Base-by-base conservation (phyloP, 768 basidiomycete genomes). In the Tricholomella constricta region DNA sequence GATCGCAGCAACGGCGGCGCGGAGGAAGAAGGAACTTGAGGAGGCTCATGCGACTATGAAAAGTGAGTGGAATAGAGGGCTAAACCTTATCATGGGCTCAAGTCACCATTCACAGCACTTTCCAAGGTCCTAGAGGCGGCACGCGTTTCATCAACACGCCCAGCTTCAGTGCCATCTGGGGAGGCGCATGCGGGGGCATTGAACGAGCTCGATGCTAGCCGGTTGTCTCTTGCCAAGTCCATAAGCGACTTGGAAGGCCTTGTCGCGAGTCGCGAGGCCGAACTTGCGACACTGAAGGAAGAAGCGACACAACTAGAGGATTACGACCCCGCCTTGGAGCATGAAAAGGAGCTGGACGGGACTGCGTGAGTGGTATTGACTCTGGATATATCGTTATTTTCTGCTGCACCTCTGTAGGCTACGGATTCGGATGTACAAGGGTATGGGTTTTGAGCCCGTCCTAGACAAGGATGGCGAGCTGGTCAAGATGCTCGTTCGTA, bases 321-420 rank as follows among this genome's bases (percentile, higher is more conserved):
- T 36, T 84, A 80, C 46, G 89, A 92, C 66, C 86, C 88, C 19
- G 85, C 88, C 6, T 67, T 77, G 17, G 88, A 90, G 55, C 89
- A 90, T 57, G 83, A 81, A 54, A 79, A 75, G 42, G 83, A 89
- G 46, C 68, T 91, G 32, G 85, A 88, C 61, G 82, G 86, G 17
- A 82, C 81, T 38, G 70, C 78, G 90, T 91, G 70, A 64, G 88
- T 69, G 25, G 25, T 27, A 20, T 44, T 35, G 38, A 12, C 23
- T 54, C 34, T 27, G 15, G 9, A 19, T 43, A 15, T 17, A 7
- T 26, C 36, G 37, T 23, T 32, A 35, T 45, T 20, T n/a, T 27
- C 19, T 55, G 41, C 45, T 44, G 45, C 36, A 25, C 14, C 9
- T 32, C 10, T 41, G 38, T 43, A 92, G 90, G 36, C 61, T 91